phyloP scores from a whole-genome alignment of 1,284 basidiomycete genomes.

The Ustilago shanxiensis region DNA sequence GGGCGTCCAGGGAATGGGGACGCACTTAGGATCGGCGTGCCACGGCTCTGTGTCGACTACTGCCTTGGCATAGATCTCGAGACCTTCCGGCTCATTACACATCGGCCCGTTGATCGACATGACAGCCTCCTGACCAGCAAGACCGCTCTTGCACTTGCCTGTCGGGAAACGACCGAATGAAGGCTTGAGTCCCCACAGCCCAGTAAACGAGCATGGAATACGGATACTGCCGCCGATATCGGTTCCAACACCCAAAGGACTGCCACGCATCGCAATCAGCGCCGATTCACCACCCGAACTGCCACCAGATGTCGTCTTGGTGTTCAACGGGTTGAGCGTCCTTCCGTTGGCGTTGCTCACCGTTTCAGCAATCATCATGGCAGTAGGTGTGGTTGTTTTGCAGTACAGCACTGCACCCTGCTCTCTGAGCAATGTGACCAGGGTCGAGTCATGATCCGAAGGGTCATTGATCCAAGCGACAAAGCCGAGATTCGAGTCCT shows the following conservation, averaged over 20 bases:
- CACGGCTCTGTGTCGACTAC: constrained; percentile 53
- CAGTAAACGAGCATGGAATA: constrained; percentile 46
- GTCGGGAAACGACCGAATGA: constrained; percentile 53
- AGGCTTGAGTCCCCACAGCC: constrained; percentile 53
- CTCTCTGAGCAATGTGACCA: constrained; percentile 40
- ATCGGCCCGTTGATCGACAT: constrained; percentile 56
- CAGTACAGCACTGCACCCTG: constrained; percentile 52
- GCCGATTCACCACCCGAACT: constrained; percentile 58
- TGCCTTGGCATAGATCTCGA: constrained; percentile 50
- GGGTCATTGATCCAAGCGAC: constrained; percentile 49
- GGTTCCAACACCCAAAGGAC: constrained; percentile 52
- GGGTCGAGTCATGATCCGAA: constrained; percentile 34
- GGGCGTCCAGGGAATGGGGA: constrained; percentile 56
- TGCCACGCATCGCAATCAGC: constrained; percentile 42
- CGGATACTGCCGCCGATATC: constrained; percentile 58
- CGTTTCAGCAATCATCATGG: constrained; percentile 57
- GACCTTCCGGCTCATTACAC: constrained; percentile 31
- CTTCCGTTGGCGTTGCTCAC: constrained; percentile 49
- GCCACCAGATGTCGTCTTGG: constrained; percentile 45
- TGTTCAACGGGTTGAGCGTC: constrained; percentile 47
- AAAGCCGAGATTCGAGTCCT: constrained; percentile 45
- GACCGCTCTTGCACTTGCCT: constrained; percentile 32
- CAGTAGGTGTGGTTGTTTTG: constrained; percentile 49
- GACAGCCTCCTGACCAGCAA: constrained; percentile 53
- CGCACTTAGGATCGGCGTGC: constrained; percentile 48